Conservation (phyloP, 179 eudicot species). For the Silene vulgaris region DNA sequence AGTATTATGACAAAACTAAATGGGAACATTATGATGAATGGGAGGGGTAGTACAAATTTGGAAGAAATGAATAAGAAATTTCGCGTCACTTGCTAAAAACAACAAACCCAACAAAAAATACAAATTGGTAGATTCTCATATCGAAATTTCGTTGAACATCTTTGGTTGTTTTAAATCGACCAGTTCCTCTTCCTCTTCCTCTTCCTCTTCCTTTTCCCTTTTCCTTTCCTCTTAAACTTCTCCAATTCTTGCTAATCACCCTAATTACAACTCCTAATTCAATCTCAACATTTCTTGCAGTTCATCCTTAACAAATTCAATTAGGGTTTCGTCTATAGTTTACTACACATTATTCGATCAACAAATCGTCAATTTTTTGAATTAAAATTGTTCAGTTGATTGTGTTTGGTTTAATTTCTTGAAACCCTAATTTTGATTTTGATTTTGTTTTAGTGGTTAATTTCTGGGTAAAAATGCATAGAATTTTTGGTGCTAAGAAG, state of each 20-base stretch:
- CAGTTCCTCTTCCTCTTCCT: not conserved
- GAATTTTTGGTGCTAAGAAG: slow-evolving; percentile 77
- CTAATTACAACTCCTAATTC: not conserved
- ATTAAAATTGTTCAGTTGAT: too few species aligned
- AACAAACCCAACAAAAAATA: not conserved
- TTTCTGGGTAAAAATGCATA: slow-evolving; percentile 38
- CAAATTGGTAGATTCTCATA: not conserved
- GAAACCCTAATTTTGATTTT: not conserved
- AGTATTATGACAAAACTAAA: too few species aligned
- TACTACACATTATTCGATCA: not conserved
- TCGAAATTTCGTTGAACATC: slow-evolving; percentile 4
- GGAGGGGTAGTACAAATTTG: not conserved
- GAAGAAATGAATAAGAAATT: not conserved
- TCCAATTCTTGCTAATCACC: too few species aligned
- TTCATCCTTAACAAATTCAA: not conserved
- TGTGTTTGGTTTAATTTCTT: not conserved
- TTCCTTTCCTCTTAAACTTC: not conserved
- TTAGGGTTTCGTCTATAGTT: not conserved
- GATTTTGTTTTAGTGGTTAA: not conserved
- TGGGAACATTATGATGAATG: too few species aligned
- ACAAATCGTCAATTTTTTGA: too few species aligned
- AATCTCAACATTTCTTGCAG: not conserved
- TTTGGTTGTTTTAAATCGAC: not conserved
- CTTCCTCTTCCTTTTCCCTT: not conserved
- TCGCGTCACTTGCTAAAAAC: not conserved